Evolutionary conservation across 139 green algal genomes (phyloP), one percentile per base, ranked within the genome.

Genomic region (Marvania coccoides): DNA sequence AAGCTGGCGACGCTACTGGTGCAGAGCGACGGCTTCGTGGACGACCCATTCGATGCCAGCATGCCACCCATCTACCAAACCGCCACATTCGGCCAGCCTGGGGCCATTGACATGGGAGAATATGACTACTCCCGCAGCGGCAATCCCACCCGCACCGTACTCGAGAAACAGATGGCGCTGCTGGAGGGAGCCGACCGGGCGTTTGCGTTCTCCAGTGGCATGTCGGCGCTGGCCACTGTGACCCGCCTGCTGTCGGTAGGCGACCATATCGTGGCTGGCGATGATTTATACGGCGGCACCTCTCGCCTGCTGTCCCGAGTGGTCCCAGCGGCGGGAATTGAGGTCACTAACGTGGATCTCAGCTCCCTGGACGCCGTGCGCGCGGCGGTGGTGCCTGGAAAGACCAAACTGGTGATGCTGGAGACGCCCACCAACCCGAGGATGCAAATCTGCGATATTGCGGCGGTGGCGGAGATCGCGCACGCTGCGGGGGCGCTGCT

Each of bases 341-440:
- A 80, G 0, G 90, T 99, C 30, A 89, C 65, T 63, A 93, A 97
- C 47, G 91, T 99, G 1, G 91, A 98, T 77, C 96, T 89, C 68
- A 89, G 77, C 1, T 74, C 97, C 67, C 40, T 96, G 6, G 68
- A 84, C 42, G 82, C 83, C 46, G 77, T 91, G 19, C 26, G 51
- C 9, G 63, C 47, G 2, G 87, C 80, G 39, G 81, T 94, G 33
- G 59, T 77, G 12, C 83, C 83, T 12, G 88, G 85, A 24, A 76
- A 83, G 62, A 96, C 90, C 36, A 85, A 84, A 67, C 82, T 99
- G 47, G 84, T 99, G 3, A 90, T 99, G 69, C 73, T 99, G 47
- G 95, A 99, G 81, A 91, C 82, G 0, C 95, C 95, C n/a, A 99
- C 95, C 51, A 99, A 99, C 75, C 95, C 95, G 19, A 88, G 93